A percentile compares a stretch with the other conserved stretches of the same genome.
These are phyloP conservation scores for Cochlearia excelsa DNA, from an alignment of 345 rosid genomes.

Conservation along the genomic window DNA sequence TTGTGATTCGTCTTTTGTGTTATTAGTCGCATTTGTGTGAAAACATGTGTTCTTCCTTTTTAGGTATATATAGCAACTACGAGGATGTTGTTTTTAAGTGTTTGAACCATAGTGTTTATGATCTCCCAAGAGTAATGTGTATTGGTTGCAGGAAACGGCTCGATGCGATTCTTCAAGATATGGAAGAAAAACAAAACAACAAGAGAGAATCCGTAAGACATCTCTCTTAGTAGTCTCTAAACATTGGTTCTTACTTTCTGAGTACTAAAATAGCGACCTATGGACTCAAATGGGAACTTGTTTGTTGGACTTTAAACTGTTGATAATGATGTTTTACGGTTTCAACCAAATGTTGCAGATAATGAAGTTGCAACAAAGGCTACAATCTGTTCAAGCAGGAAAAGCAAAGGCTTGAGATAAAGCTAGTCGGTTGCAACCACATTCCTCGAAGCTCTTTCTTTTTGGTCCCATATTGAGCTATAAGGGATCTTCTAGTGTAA, in stretches of 20 bases:
- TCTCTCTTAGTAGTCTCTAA: background rate
- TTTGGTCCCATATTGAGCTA: slow-evolving; percentile 17
- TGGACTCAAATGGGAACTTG: slow-evolving; percentile 5
- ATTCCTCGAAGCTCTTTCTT: slow-evolving; percentile 11
- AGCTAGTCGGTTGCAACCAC: slow-evolving; percentile 23
- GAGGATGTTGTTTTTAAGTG: background rate
- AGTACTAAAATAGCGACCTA: background rate
- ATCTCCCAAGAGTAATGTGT: slow-evolving; percentile 9
- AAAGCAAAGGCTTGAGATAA: slow-evolving; percentile 68
- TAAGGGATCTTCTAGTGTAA: slow-evolving; percentile 4
- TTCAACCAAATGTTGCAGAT: slow-evolving; percentile 48
- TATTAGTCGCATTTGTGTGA: background rate
- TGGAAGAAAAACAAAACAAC: slow-evolving; percentile 90
- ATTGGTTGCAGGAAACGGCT: slow-evolving; percentile 72
- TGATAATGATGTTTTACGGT: slow-evolving; percentile 4
- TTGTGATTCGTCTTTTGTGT: background rate
- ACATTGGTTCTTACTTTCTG: too few species aligned
- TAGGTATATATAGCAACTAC: background rate
- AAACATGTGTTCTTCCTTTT: background rate
- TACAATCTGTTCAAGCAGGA: slow-evolving; percentile 82
- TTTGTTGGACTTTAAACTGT: background rate
- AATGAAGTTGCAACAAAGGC: slow-evolving; percentile 75
- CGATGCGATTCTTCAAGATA: slow-evolving; percentile 80
- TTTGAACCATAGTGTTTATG: slow-evolving; percentile 6
- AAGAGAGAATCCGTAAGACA: slow-evolving; percentile 75